Evolutionary conservation across 331 rosid genomes (phyloP), one percentile per base, ranked within the genome.

Genomic region (Quercus phellos): DNA sequence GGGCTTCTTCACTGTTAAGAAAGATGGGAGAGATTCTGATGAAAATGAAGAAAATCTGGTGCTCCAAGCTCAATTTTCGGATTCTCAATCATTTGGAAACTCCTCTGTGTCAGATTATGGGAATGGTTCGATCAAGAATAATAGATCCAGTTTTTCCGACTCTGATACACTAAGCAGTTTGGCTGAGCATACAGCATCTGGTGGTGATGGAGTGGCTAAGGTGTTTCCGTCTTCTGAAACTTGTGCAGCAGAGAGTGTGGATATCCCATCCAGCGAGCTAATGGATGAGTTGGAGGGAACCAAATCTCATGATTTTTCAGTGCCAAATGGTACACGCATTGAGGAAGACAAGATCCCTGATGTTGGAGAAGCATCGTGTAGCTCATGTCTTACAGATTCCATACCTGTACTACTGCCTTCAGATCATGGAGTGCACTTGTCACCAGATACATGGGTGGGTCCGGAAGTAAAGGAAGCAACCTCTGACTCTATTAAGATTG

Each of bases 51-150:
- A 82, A 51, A 82, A 79, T 66, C 59, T 71, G 70, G 86, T 85
- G 74, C 38, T 72, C 43, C 85, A 78, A 76, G 85, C 86, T 64
- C 95, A 73, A 79, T 80, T 83, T 76, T 88, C 86, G 2, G 90
- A 88, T 85, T 79, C 89, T 71, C 94, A 77, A 70, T 90, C 90
- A 56, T 63, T 78, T 67, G 87, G 84, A 72, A 86, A 88, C 80
- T 87, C 88, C 72, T 88, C 87, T 55, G 76, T 73, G 66, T 87
- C 98, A 12, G 94, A 96, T 74, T 83, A 84, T 16, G 88, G 89
- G 68, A 87, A 81, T 78, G 78, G 79, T 84, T 84, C 85, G 18
- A 80, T 74, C 75, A 80, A 76, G 84, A 90, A 84, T 79, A 85
- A 85, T 61, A 79, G 80, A 75, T 84, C 93, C 13, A 60, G 81